Percentiles rank a stretch among this genome's conserved stretches.
Evolutionary conservation across 2,329 filamentous ascomycete species (phyloP).

Genomic region (Metarhizium robertsii): DNA sequence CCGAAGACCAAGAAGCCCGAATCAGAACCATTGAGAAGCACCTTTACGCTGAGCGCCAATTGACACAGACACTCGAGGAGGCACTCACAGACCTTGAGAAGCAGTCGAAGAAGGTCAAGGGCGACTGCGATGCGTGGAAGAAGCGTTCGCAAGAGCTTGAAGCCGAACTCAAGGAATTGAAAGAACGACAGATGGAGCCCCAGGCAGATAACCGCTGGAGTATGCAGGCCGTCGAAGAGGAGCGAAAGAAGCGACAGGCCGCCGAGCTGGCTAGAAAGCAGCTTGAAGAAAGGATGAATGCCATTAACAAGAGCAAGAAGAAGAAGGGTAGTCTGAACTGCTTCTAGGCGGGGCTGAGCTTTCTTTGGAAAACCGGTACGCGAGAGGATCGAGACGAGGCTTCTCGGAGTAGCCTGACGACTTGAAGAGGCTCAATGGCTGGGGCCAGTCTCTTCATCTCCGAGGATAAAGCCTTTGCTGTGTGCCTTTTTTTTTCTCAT

Average conservation of each 20-base stretch:
- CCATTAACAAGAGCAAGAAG: constrained; percentile 81
- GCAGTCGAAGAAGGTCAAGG: constrained; percentile 84
- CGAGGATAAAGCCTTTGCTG: background rate
- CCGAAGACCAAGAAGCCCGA: constrained; percentile 90
- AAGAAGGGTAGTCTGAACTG: constrained; percentile 95
- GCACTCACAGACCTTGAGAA: constrained; percentile 88
- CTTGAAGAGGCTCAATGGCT: background rate
- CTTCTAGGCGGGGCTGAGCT: constrained; percentile 53
- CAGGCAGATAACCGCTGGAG: constrained; percentile 52
- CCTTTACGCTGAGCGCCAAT: constrained; percentile 87
- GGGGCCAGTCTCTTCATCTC: background rate
- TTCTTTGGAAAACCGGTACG: constrained; percentile 7
- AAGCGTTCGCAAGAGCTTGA: constrained; percentile 75
- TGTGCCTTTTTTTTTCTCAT: background rate
- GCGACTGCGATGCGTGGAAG: constrained; percentile 83
- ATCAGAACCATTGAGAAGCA: constrained; percentile 97
- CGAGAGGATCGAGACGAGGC: background rate
- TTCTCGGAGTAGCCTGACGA: background rate
- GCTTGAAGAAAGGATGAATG: constrained; percentile 90
- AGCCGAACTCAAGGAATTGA: constrained; percentile 57
- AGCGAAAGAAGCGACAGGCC: constrained; percentile 82
- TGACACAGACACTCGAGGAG: constrained; percentile 91
- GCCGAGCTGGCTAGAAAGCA: constrained; percentile 83
- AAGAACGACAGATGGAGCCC: constrained; percentile 38
- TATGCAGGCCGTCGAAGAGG: constrained; percentile 89